A percentile compares a stretch with the other conserved stretches of the same genome.
Conservation (phyloP, 2,329 filamentous ascomycete species). For the Pyricularia sp. region DNA sequence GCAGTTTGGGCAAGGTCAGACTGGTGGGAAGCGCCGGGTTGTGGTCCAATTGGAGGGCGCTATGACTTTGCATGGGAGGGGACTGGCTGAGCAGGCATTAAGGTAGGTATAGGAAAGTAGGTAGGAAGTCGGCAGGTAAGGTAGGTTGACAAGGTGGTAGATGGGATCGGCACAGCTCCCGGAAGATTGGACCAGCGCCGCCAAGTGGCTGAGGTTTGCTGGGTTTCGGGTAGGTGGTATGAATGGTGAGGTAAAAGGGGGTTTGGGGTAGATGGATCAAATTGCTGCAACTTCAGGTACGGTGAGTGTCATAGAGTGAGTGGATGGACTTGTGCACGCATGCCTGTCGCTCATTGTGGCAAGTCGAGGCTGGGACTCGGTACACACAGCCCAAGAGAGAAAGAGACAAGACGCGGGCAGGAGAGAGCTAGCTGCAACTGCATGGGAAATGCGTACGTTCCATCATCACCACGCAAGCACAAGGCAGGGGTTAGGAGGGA, state of each 20-base stretch:
- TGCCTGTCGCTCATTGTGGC: background rate
- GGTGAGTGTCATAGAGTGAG: background rate
- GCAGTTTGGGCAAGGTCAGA: background rate
- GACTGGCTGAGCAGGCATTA: background rate
- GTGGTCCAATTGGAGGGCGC: background rate
- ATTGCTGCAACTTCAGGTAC: background rate
- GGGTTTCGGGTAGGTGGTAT: background rate
- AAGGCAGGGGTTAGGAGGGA: background rate
- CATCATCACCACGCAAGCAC: background rate
- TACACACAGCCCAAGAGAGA: background rate
- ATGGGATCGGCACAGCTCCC: background rate
- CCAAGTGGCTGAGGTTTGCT: background rate
- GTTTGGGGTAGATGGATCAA: background rate
- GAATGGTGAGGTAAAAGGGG: background rate
- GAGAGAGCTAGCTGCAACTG: background rate
- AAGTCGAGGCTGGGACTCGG: background rate
- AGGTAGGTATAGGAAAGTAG: background rate
- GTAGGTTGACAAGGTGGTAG: background rate
- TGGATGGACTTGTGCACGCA: background rate
- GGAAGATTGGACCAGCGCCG: background rate
- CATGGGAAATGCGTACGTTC: background rate
- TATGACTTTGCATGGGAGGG: background rate
- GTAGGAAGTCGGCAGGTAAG: background rate
- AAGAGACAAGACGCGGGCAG: background rate
- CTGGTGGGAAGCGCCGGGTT: background rate